Evolutionary conservation across 140 eudicot species (phyloP), one percentile per base, ranked within the genome.

Genomic region (Oenanthe javanica): DNA sequence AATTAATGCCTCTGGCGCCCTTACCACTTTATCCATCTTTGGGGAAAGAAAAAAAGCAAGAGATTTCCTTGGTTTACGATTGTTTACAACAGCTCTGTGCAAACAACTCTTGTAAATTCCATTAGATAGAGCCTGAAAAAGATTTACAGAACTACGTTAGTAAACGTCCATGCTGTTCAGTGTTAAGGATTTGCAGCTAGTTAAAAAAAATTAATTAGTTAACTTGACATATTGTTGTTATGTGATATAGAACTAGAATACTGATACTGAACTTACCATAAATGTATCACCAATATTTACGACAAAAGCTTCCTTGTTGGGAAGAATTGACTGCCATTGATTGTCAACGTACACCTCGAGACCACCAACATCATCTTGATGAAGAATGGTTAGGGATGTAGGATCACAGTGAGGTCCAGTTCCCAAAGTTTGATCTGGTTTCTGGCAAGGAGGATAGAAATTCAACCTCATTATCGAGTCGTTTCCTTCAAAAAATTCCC

Each of bases 361-460:
- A 52, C 97, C 97, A 9, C 93, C 85, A 45, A 92, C 91, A 6
- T 88, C 67, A 80, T 92, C 97, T 76, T 92, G 93, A 79, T 90
- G 97, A 78, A 92, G 97, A 77, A 90, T 87, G 18, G 96, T 92
- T 81, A 92, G 82, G 76, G 96, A 86, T 4, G 93, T 88, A 48
- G 97, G 97, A 84, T 92, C 97, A 61, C 97, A 88, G 70, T 90
- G 97, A 46, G 97, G 97, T 45, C 97, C 96, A 13, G 96, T 92
- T 72, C 96, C 97, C 45, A 92, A 91, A 18, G 91, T 86, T 79
- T 83, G 89, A 25, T 88, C 85, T 0, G 97, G 96, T 47, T 88
- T 86, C 77, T 72, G 88, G 81, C 97, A 92, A 63, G 89, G 86
- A 4, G 97, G 97, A 79, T 92, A 92, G 81, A 88, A 90, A 83